phyloP scores from a whole-genome alignment of 805 yeast species.

The Priceomyces fermenticarens region DNA sequence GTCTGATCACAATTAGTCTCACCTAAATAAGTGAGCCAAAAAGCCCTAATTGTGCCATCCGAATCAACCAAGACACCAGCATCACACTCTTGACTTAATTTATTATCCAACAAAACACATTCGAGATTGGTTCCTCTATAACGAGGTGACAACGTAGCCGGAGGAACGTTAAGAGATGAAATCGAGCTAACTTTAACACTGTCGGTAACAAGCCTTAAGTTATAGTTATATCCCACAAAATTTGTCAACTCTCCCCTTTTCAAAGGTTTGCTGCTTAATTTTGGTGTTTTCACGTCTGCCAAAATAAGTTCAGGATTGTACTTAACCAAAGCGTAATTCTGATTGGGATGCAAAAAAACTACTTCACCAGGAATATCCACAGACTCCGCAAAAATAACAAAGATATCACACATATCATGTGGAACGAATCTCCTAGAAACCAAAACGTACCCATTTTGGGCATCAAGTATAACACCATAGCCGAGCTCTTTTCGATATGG shows the following conservation, averaged over 20 bases:
- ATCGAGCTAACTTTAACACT: slow-evolving; percentile 77
- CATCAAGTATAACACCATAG: slow-evolving; percentile 80
- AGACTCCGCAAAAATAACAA: slow-evolving; percentile 81
- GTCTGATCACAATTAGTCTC: slow-evolving; percentile 53
- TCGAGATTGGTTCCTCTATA: slow-evolving; percentile 85
- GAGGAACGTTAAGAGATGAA: slow-evolving; percentile 69
- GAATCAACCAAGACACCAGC: slow-evolving; percentile 76
- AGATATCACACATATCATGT: slow-evolving; percentile 75
- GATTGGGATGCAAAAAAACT: slow-evolving; percentile 81
- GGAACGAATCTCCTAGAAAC: slow-evolving; percentile 79
- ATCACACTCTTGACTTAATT: slow-evolving; percentile 66
- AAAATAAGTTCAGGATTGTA: slow-evolving; percentile 74
- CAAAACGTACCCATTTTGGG: slow-evolving; percentile 73
- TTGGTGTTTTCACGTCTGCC: slow-evolving; percentile 71
- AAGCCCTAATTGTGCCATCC: slow-evolving; percentile 76
- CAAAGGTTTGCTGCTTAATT: slow-evolving; percentile 53
- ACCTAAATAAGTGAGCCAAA: slow-evolving; percentile 84
- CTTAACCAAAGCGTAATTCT: slow-evolving; percentile 77
- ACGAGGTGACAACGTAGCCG: slow-evolving; percentile 66
- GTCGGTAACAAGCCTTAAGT: slow-evolving; percentile 65
- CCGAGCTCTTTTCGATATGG: slow-evolving; percentile 59
- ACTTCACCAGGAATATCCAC: slow-evolving; percentile 77
- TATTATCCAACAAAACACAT: slow-evolving; percentile 71
- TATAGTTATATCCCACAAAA: slow-evolving; percentile 80
- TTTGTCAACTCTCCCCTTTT: slow-evolving; percentile 71